Evolutionary conservation across 2,329 filamentous ascomycete species (phyloP), one percentile per base, ranked within the genome.

Genomic region (Apiospora hydei): DNA sequence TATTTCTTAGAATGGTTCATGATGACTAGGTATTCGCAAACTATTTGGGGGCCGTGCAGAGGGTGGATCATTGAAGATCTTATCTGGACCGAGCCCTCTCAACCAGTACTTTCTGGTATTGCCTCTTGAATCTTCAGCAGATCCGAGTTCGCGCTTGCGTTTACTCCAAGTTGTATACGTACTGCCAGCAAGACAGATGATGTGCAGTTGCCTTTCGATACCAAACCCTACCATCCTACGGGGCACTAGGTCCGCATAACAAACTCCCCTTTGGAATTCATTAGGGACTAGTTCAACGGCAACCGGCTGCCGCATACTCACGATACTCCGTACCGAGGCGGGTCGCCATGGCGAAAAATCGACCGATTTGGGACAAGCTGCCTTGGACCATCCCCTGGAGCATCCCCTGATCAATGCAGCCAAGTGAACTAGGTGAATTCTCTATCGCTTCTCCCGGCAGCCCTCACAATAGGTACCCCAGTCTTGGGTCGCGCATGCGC

Each of bases 41-140:
- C 57, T 64, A 64, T 64, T 64, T 41, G 57, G 13, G 34, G 57
- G 57, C 30, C 57, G 34, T 64, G 57, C 34, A 41, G 34, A 24
- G 57, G 57, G 57, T 34, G 21, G 34, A 38, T 18, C 34, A 7
- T 64, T 64, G 57, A 41, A 64, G 57, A 64, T 64, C 34, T 64
- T 41, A 64, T 64, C 57, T 64, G 3, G n/a, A 64, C 57, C 34
- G 57, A 41, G 34, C 34, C 34, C 34, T n/a, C 18, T 10, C 46
- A 49, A 49, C 46, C 34, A 64, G 18, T 14, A 34, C 41, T 64
- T 64, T 24, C 53, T 61, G 24, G 13, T 4, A 13, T 26, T 34
- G 11, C 11, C 18, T 30, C 18, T n/a, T n/a, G n/a, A n/a, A n/a
- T n/a, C n/a, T 57, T 34, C 51, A 57, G 51, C 51, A 57, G 26